Conservation (phyloP, 2,329 filamentous ascomycete species). For the Pyrenophora graminea region DNA sequence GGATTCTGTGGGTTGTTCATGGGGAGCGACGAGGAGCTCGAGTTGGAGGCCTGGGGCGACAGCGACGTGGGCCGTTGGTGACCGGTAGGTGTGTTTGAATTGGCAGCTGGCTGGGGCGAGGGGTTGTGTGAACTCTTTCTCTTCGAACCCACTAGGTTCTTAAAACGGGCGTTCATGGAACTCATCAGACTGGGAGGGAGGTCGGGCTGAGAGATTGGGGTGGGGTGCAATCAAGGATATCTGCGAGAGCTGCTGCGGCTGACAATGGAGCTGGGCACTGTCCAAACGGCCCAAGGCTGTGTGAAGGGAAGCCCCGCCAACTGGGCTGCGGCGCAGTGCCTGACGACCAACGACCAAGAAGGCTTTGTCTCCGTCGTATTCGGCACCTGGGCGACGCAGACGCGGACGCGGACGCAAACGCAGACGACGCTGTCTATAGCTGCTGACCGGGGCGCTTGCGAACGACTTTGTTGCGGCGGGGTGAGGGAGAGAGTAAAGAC, state of each 20-base stretch:
- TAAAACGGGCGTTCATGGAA: slow-evolving; percentile 79
- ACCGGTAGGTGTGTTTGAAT: slow-evolving; percentile 43
- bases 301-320: slow-evolving; percentile 18
- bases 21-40: slow-evolving; percentile 48
- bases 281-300: slow-evolving; percentile 23
- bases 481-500: slow-evolving; percentile 7
- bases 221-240: slow-evolving; percentile 34
- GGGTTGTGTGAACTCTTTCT: slow-evolving; percentile 65
- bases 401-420: background rate
- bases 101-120: slow-evolving; percentile 38
- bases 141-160: slow-evolving; percentile 80
- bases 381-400: slow-evolving; percentile 2
- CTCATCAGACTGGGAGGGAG: slow-evolving; percentile 60
- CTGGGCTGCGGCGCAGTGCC: slow-evolving; percentile 18
- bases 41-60: slow-evolving; percentile 46
- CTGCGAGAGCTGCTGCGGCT: slow-evolving; percentile 35
- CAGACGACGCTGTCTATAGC: background rate
- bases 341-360: background rate
- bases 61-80: slow-evolving; percentile 46
- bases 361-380: background rate
- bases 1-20: slow-evolving; percentile 59
- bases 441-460: slow-evolving; percentile 7
- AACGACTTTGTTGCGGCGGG: slow-evolving; percentile 14
- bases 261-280: slow-evolving; percentile 32
- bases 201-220: slow-evolving; percentile 25